Evolutionary conservation across 805 yeast genomes (phyloP).

Genomic region (Candida maltosa): DNA sequence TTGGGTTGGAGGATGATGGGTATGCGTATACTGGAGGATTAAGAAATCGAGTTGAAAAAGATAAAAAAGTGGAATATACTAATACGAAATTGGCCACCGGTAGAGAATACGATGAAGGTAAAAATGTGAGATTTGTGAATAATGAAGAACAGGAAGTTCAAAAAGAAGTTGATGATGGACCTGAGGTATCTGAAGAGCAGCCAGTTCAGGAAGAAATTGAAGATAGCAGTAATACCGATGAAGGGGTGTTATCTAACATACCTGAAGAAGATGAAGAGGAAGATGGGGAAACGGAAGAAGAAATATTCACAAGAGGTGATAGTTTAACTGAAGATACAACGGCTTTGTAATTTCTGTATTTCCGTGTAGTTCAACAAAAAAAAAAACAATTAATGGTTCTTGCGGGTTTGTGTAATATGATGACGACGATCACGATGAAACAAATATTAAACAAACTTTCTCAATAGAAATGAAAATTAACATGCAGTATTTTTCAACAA

Average conservation of each 20-base stretch:
- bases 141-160: background rate
- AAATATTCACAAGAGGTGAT: background rate
- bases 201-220: background rate
- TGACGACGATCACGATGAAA: too few relatives aligned
- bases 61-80: background rate
- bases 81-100: background rate
- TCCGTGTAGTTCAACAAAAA: background rate
- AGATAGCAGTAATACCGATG: background rate
- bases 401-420: too few relatives aligned
- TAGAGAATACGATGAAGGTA: too few relatives aligned
- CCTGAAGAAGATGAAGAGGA: slow-evolving; percentile 1
- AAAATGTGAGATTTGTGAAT: background rate
- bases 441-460: too few relatives aligned
- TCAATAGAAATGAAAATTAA: too few relatives aligned
- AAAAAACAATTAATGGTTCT: background rate
- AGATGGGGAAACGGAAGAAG: slow-evolving; percentile 4
- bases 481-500: too few relatives aligned
- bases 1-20: slow-evolving; percentile 10
- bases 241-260: slow-evolving; percentile 3
- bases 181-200: background rate
- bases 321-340: slow-evolving; percentile 4
- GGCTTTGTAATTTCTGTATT: background rate
- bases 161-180: background rate
- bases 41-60: slow-evolving; percentile 1
- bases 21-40: slow-evolving; percentile 7